Conservation (phyloP, 208 protist genomes). For the Trypanosoma mega region DNA sequence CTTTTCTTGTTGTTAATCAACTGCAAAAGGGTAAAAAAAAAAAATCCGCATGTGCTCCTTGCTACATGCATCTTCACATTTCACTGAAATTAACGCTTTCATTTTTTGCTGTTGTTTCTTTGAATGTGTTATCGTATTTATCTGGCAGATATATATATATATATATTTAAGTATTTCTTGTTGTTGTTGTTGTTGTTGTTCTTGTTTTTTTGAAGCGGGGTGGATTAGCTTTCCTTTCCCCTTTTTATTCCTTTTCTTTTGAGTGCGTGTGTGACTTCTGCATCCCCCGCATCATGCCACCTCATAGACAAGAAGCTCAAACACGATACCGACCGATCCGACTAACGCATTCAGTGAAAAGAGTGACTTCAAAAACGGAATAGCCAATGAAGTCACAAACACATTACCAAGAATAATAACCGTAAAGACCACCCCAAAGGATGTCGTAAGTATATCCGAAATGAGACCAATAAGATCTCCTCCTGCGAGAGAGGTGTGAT, state of each 20-base stretch:
- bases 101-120: no score
- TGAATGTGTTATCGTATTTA: no score
- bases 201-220: no score
- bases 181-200: no score
- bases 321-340: constrained; percentile 73
- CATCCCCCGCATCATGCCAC: constrained; percentile 35
- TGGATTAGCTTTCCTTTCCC: constrained; percentile 1
- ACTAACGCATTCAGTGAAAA: constrained; percentile 83
- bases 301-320: constrained; percentile 86
- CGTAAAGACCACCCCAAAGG: constrained; percentile 73
- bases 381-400: constrained; percentile 73
- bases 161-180: no score
- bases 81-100: no score
- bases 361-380: constrained; percentile 78
- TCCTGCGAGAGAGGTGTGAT: constrained; percentile 26
- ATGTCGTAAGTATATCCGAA: constrained; percentile 72
- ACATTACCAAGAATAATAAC: constrained; percentile 60
- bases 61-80: no score
- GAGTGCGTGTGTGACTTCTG: not conserved
- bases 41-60: no score
- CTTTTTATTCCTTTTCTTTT: not conserved
- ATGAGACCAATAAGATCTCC: constrained; percentile 79
- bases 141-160: no score
- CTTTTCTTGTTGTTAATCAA: no score
- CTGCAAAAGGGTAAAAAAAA: no score